Base-by-base conservation (phyloP, 495 filamentous ascomycete species). In the Aspergillus ellipticus region DNA sequence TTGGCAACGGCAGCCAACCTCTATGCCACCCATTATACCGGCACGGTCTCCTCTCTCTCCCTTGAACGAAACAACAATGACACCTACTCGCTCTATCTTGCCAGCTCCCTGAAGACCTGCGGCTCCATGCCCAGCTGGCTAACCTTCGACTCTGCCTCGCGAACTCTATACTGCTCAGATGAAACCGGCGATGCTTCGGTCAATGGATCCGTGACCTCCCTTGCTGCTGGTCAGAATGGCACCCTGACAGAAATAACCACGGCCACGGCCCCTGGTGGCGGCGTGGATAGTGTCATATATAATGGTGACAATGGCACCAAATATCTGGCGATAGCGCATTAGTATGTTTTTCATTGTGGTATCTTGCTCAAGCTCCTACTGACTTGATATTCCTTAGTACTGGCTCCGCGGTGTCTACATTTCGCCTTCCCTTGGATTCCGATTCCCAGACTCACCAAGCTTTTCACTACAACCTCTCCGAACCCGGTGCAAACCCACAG, bases 1-100 rank as follows among this genome's bases (percentile, higher is more conserved):
- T 11, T 48, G 43, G 49, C 42, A 29, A 28, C 22, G 22, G 58
- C 49, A 19, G 28, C 35, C 17, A 67, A 59, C 49, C 73, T 88
- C 64, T 86, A 80, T 69, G 81, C 79, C 55, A 76, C 82, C 11
- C 84, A 84, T 21, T 88, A 88, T 74, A 72, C 71, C 51, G 83
- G 84, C 43, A 75, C 70, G 29, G 66, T 86, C 59, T 82, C 82
- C 55, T 77, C 79, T 13, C 73, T 87, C 19, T 65, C 73, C 43
- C 74, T 85, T 42, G 66, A 62, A 42, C 51, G 55, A 39, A 49
- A 64, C 28, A 48, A 61, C 47, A 55, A 65, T 31, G 59, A 57
- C 28, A 45, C 54, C 45, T 50, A 62, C 33, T 53, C 77, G 41
- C 69, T 78, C 33, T 66, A 70, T 19, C 70, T 75, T 26, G 66